These are phyloP conservation scores for Boletus pseudopeckii DNA, from an alignment of 768 basidiomycete species.

Conservation along the genomic window DNA sequence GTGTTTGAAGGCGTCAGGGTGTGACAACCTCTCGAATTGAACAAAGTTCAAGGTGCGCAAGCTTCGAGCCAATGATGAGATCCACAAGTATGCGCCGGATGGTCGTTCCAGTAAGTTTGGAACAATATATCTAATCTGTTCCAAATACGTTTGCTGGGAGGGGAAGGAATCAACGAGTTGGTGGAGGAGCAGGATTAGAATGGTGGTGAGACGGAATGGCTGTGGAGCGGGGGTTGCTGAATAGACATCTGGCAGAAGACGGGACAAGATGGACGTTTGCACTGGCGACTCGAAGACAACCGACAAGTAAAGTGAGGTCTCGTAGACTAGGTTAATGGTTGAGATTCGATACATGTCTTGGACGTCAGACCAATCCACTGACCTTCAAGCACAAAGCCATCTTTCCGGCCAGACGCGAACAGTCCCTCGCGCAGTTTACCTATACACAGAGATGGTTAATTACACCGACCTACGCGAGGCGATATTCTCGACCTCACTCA, in stretches of 20 bases:
- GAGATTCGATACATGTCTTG: not conserved
- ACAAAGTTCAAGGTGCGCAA: slow-evolving; percentile 56
- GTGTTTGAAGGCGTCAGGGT: slow-evolving; percentile 22
- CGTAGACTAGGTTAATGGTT: slow-evolving; percentile 49
- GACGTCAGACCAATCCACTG: slow-evolving; percentile 6
- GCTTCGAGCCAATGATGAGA: slow-evolving; percentile 46
- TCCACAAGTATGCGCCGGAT: slow-evolving; percentile 46
- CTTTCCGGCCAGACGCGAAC: slow-evolving; percentile 54
- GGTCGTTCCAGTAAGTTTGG: slow-evolving; percentile 36
- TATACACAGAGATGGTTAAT: slow-evolving; percentile 24
- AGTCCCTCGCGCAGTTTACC: slow-evolving; percentile 79
- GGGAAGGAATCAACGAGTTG: slow-evolving; percentile 58
- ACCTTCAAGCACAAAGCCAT: slow-evolving; percentile 70
- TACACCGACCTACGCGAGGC: not conserved
- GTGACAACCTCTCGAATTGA: slow-evolving; percentile 45
- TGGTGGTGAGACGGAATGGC: slow-evolving; percentile 28
- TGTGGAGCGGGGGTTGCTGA: slow-evolving; percentile 13
- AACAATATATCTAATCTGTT: slow-evolving; percentile 21
- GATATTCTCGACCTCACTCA: slow-evolving; percentile 33
- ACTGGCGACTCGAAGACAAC: slow-evolving; percentile 57
- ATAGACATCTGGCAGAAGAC: slow-evolving; percentile 53
- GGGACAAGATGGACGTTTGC: slow-evolving; percentile 62
- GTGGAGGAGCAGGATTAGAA: slow-evolving; percentile 55
- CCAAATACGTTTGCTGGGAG: slow-evolving; percentile 53
- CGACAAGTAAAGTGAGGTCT: slow-evolving; percentile 67